Conservation (phyloP, 768 basidiomycete genomes). For the Kwoniella sp. region DNA sequence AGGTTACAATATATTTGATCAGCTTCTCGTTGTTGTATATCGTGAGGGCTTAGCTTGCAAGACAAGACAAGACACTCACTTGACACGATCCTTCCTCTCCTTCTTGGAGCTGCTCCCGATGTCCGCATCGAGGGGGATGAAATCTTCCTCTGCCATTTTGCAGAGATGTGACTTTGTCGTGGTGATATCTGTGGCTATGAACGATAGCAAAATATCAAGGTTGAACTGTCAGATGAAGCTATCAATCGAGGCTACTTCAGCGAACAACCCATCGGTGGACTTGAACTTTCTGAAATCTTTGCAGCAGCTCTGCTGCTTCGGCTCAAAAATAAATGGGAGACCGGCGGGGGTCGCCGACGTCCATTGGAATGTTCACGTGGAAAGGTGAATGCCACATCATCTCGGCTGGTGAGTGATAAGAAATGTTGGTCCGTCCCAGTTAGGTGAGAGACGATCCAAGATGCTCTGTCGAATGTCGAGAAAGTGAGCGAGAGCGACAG, state of each 20-base stretch:
- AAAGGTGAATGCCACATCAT: conserved; percentile 23
- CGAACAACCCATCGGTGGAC: too few relatives aligned
- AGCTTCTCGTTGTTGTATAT: too few relatives aligned
- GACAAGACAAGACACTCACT: conserved; percentile 37
- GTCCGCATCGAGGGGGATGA: conserved; percentile 22
- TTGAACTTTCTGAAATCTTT: conserved; percentile 21
- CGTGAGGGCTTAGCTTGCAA: too few relatives aligned
- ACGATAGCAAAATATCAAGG: too few relatives aligned
- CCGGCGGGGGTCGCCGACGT: neutral
- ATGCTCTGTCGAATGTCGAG: neutral
- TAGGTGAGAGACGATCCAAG: neutral
- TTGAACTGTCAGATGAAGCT: conserved; percentile 5
- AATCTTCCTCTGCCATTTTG: conserved; percentile 30
- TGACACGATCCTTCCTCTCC: conserved; percentile 42
- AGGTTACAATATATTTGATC: conserved; percentile 2
- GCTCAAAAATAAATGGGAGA: neutral
- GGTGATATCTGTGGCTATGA: too few relatives aligned
- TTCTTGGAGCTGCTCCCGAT: conserved; percentile 15
- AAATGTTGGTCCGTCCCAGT: too few relatives aligned
- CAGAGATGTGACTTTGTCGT: too few relatives aligned
- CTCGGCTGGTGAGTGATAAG: conserved; percentile 6
- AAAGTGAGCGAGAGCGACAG: neutral
- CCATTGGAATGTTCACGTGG: too few relatives aligned
- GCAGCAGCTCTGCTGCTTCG: neutral
- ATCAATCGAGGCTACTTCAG: too few relatives aligned